phyloP scores from a whole-genome alignment of 2,329 filamentous ascomycete genomes.

The Colletotrichum caudatum region DNA sequence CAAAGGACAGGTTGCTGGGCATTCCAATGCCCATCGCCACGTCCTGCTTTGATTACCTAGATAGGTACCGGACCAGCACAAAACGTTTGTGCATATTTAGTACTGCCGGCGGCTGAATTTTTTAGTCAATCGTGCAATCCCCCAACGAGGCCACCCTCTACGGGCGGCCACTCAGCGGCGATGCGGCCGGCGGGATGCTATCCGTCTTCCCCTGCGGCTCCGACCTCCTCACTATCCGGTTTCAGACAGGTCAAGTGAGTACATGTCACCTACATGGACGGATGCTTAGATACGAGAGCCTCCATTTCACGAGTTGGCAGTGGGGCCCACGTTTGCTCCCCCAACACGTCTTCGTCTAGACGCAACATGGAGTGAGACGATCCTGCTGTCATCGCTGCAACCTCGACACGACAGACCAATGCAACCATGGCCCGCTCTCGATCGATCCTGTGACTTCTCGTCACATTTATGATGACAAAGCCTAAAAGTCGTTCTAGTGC shows the following conservation, averaged over 20 bases:
- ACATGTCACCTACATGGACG: background rate
- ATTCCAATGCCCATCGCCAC: background rate
- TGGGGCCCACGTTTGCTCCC: too few species aligned
- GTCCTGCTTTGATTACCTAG: background rate
- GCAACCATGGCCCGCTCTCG: conserved; percentile 18
- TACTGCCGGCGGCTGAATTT: background rate
- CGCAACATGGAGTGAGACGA: background rate
- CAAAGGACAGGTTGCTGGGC: background rate
- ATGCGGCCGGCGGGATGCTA: conserved; percentile 19
- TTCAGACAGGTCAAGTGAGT: background rate
- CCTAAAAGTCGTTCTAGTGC: background rate
- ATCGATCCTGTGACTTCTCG: conserved; percentile 13
- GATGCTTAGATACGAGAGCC: background rate
- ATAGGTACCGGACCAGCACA: conserved; percentile 1
- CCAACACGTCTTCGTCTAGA: too few species aligned
- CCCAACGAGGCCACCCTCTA: background rate
- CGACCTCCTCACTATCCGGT: background rate
- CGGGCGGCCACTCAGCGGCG: too few species aligned
- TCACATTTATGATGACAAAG: conserved; percentile 15
- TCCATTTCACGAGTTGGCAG: background rate
- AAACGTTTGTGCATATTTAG: conserved; percentile 1
- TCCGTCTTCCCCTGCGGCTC: background rate
- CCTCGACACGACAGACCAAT: background rate
- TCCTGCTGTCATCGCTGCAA: background rate
- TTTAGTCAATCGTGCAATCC: background rate